Percentiles rank a stretch among this genome's conserved stretches.
Evolutionary conservation across 73 alveolate genomes (phyloP).

Genomic region (Paraurostyla sp.): DNA sequence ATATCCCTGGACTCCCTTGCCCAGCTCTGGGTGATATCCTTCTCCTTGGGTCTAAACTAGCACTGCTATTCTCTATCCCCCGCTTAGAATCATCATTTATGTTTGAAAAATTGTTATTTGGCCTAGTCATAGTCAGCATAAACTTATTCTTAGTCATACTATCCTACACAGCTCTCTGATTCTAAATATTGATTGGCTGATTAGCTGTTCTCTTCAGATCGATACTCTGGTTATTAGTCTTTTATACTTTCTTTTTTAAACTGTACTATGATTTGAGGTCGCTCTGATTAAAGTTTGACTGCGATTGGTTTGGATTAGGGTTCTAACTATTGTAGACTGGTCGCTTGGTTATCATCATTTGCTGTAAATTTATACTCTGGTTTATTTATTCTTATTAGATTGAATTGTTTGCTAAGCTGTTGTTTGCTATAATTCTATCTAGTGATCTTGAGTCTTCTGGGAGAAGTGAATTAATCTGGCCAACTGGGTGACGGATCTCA

Average conservation of each 20-base stretch:
- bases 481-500: background rate
- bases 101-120: conserved; percentile 29
- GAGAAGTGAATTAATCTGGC: background rate
- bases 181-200: background rate
- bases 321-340: conserved; percentile 26
- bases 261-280: background rate
- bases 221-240: conserved; percentile 8
- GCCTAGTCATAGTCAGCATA: conserved; percentile 39
- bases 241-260: background rate
- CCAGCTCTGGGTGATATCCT: background rate
- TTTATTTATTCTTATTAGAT: background rate
- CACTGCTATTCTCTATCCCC: background rate
- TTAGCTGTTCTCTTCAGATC: background rate
- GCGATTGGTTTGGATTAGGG: background rate
- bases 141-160: conserved; percentile 25
- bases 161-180: background rate
- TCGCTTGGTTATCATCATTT: conserved; percentile 32
- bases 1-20: conserved; percentile 47
- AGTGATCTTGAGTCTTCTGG: conserved; percentile 2
- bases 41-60: conserved; percentile 29
- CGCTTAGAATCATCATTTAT: background rate
- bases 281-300: background rate
- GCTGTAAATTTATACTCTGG: background rate
- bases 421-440: conserved; percentile 10
- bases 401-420: conserved; percentile 20